phyloP scores from a whole-genome alignment of 129 eudicot genomes.

The Ambrosia artemisiifolia region DNA sequence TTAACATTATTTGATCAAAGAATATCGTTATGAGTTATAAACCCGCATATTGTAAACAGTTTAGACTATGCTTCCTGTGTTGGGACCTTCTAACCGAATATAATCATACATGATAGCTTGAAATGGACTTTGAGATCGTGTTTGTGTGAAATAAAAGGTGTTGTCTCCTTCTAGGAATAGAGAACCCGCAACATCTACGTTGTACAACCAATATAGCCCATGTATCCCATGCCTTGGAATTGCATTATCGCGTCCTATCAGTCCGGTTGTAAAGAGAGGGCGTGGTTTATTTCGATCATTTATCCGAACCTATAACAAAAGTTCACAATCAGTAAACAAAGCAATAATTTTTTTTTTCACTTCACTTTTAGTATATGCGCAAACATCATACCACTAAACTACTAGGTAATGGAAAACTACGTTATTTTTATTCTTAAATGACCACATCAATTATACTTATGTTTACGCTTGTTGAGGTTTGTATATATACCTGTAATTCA shows the following conservation, averaged over 20 bases:
- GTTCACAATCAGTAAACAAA: background rate
- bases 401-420: too few species aligned
- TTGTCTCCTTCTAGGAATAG: conserved; percentile 63
- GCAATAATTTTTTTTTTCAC: too few species aligned
- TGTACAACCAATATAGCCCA: conserved; percentile 83
- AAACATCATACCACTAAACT: too few species aligned
- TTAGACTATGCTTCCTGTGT: background rate
- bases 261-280: conserved; percentile 74
- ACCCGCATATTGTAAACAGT: background rate
- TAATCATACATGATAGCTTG: conserved; percentile 87
- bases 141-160: conserved; percentile 68
- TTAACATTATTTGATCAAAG: background rate
- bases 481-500: conserved; percentile 58
- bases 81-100: conserved; percentile 74
- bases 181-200: conserved; percentile 48
- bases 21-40: background rate
- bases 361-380: too few species aligned
- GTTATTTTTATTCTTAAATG: background rate
- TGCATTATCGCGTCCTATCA: conserved; percentile 87
- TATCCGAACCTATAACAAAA: conserved; percentile 54
- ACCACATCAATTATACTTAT: background rate
- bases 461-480: background rate
- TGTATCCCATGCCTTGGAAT: conserved; percentile 91
- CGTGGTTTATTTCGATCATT: conserved; percentile 63
- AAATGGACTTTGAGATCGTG: conserved; percentile 65